A percentile compares a stretch with the other conserved stretches of the same genome.
These are phyloP conservation scores for Venturia oleaginea DNA, from an alignment of 2,329 filamentous ascomycete species.

Conservation along the genomic window DNA sequence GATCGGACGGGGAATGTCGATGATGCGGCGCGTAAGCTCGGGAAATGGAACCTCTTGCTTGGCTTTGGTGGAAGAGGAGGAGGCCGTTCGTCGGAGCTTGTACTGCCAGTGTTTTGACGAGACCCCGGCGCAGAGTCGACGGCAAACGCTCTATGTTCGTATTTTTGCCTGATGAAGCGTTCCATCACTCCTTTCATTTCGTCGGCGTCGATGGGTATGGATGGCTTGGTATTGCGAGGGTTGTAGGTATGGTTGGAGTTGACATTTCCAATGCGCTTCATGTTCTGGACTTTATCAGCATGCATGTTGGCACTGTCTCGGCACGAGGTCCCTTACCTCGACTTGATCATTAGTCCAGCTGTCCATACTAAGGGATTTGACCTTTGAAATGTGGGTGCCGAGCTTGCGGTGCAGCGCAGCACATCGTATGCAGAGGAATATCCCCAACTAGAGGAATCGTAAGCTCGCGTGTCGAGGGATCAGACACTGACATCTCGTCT, in stretches of 20 bases:
- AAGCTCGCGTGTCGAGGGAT: neutral
- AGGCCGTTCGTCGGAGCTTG: conserved; percentile 46
- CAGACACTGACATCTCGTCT: conserved; percentile 27
- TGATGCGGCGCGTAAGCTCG: conserved; percentile 55
- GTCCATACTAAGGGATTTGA: conserved; percentile 98
- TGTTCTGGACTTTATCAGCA: conserved; percentile 52
- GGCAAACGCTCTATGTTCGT: conserved; percentile 56
- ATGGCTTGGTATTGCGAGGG: conserved; percentile 69
- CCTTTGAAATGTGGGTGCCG: conserved; percentile 95
- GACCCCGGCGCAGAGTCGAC: conserved; percentile 31
- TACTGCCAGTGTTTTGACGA: conserved; percentile 49
- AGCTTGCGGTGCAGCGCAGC: conserved; percentile 91
- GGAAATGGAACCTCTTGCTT: conserved; percentile 50
- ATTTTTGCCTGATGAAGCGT: conserved; percentile 89
- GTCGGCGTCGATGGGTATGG: conserved; percentile 82
- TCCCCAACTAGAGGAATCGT: conserved; percentile 58
- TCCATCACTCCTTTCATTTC: conserved; percentile 94
- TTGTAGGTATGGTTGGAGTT: conserved; percentile 86
- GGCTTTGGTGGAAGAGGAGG: conserved; percentile 53
- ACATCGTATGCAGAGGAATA: conserved; percentile 97
- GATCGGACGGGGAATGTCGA: conserved; percentile 56
- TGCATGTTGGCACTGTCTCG: conserved; percentile 16
- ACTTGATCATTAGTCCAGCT: conserved; percentile 94
- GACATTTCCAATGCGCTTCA: conserved; percentile 85
- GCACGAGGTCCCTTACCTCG: conserved; percentile 55